A percentile compares a stretch with the other conserved stretches of the same genome.
Evolutionary conservation across 2,329 filamentous ascomycete species (phyloP).

Genomic region (Coniella vitis): DNA sequence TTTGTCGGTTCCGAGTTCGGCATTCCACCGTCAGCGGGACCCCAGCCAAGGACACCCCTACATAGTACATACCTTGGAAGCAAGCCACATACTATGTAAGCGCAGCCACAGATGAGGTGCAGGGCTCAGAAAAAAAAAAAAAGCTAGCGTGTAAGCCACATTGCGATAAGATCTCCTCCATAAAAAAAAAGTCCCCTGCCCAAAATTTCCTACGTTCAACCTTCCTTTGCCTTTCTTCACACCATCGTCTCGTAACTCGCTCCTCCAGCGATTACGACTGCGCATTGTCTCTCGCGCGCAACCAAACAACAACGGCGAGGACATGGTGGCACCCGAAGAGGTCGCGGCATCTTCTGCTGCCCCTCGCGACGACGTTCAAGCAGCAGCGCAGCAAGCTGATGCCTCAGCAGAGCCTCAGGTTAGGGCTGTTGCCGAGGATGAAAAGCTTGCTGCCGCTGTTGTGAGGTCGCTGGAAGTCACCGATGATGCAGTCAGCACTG

Average conservation of each 20-base stretch:
- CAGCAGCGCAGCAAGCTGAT: slow-evolving; percentile 12
- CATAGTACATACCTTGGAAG: not conserved
- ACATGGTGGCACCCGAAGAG: slow-evolving; percentile 11
- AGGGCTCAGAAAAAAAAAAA: too few relatives aligned
- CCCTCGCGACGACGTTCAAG: not conserved
- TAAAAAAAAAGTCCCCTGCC: not conserved
- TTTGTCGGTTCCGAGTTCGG: slow-evolving; percentile 14
- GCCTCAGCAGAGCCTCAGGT: slow-evolving; percentile 16
- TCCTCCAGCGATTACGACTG: too few relatives aligned
- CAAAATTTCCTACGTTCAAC: not conserved
- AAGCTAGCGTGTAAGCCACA: not conserved
- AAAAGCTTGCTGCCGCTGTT: slow-evolving; percentile 12
- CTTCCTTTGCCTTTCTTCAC: not conserved
- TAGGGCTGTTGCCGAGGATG: slow-evolving; percentile 15
- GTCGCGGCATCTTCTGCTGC: slow-evolving; percentile 9
- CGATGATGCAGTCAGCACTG: not conserved
- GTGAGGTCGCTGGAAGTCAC: slow-evolving; percentile 7
- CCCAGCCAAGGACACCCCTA: not conserved
- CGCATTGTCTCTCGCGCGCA: not conserved
- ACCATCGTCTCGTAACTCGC: too few relatives aligned
- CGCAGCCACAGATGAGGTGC: not conserved
- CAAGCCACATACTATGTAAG: not conserved
- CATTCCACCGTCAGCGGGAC: not conserved
- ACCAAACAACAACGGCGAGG: not conserved
- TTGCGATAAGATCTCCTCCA: too few relatives aligned